Evolutionary conservation across 78 protist genomes (phyloP).

Genomic region (Tieghemostelium lacteum): DNA sequence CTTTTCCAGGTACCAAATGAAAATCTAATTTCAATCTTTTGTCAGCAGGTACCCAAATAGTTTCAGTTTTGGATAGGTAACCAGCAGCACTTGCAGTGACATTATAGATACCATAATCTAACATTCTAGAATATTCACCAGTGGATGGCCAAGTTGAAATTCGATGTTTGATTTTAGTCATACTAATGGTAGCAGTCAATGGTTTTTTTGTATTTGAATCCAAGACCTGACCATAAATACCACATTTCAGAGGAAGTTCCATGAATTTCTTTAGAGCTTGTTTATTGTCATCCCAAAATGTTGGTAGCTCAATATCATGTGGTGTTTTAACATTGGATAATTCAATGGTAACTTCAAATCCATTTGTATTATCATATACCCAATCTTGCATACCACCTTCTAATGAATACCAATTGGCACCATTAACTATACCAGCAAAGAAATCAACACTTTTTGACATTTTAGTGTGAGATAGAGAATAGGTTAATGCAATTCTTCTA

Average conservation of each 20-base stretch:
- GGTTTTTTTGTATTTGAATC: neutral
- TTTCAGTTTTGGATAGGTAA: slow-evolving; percentile 4
- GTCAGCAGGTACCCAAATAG: no score
- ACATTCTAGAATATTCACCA: slow-evolving; percentile 46
- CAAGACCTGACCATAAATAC: slow-evolving; percentile 41
- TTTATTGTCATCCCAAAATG: slow-evolving; percentile 79
- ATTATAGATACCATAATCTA: slow-evolving; percentile 54
- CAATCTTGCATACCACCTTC: slow-evolving; percentile 89
- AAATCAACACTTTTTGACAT: slow-evolving; percentile 54
- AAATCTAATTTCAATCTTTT: no score
- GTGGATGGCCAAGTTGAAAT: neutral
- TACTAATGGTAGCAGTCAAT: neutral
- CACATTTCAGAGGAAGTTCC: neutral
- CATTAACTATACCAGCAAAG: slow-evolving; percentile 83
- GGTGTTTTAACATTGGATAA: slow-evolving; percentile 77
- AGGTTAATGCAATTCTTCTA: slow-evolving; percentile 68
- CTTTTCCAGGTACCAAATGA: no score
- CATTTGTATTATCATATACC: slow-evolving; percentile 66
- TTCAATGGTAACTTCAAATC: slow-evolving; percentile 88
- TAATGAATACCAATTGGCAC: slow-evolving; percentile 87
- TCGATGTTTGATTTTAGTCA: neutral
- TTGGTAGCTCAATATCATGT: slow-evolving; percentile 1
- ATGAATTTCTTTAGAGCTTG: slow-evolving; percentile 27
- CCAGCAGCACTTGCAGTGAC: neutral
- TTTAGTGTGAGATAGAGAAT: slow-evolving; percentile 30